phyloP scores from a whole-genome alignment of 2,329 filamentous ascomycete species.

The Epichloe gansuensis region DNA sequence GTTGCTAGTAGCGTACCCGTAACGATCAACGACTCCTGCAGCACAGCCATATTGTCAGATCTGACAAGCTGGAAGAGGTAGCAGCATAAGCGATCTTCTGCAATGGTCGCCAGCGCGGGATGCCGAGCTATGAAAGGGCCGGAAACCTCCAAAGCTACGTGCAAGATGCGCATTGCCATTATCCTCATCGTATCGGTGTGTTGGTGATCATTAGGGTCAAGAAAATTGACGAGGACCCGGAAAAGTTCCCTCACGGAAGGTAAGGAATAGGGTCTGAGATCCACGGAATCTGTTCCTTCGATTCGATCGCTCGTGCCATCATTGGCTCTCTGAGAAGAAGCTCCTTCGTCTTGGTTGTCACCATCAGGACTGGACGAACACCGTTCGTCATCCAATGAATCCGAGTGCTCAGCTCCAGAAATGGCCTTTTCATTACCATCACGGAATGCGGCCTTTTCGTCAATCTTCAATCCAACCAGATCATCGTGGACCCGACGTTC shows the following conservation, averaged over 20 bases:
- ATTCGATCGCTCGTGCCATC: constrained; percentile 19
- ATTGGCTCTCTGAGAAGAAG: neutral
- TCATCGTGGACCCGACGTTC: constrained; percentile 57
- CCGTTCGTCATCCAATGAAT: neutral
- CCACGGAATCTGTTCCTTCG: constrained; percentile 34
- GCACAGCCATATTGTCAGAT: constrained; percentile 89
- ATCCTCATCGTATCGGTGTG: constrained; percentile 93
- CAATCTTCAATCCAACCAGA: constrained; percentile 72
- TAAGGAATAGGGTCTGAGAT: constrained; percentile 79
- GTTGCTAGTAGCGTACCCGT: constrained; percentile 84
- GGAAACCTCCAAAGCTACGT: constrained; percentile 91
- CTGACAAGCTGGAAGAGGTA: constrained; percentile 93
- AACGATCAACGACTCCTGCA: constrained; percentile 86
- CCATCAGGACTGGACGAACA: neutral
- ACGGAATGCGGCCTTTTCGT: constrained; percentile 30
- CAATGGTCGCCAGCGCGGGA: constrained; percentile 73
- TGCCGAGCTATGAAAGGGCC: constrained; percentile 91
- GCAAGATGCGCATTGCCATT: constrained; percentile 93
- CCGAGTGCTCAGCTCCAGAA: constrained; percentile 3
- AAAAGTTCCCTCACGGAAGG: constrained; percentile 93
- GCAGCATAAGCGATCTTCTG: constrained; percentile 85
- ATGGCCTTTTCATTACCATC: constrained; percentile 1
- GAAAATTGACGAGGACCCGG: constrained; percentile 79
- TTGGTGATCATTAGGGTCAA: constrained; percentile 85
- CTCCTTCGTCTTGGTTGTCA: constrained; percentile 1